Evolutionary conservation across 1,284 basidiomycete genomes (phyloP), one percentile per base, ranked within the genome.

Genomic region (Volvariella volvacea): DNA sequence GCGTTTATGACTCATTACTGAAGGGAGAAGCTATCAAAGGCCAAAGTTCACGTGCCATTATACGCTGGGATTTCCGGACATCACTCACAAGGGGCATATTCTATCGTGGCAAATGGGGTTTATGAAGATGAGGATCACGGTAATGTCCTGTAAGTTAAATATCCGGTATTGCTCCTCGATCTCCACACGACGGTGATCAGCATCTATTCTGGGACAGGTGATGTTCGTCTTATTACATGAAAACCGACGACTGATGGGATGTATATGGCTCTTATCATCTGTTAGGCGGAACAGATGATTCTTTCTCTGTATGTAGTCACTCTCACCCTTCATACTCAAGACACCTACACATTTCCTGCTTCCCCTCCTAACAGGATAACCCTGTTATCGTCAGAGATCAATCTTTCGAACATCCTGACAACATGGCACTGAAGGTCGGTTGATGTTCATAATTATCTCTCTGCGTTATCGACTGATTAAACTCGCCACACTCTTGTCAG

Each of bases 51-150:
- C 39, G 31, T 38, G 8, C 46, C 45, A 9, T 20, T 14, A 8
- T 38, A 55, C 15, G 62, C 61, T 20, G 62, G 63, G 4, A 65
- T 65, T 32, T 47, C 54, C 15, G 56, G 57, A 1, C 45, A 48
- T 2, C 38, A 32, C 4, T 34, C 31, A 1, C 43, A 50, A 14
- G 63, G 61, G 0, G 60, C 62, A 1, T 63, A 51, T 40, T 65
- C 63, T 2, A 58, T 65, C 19, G 56, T 55, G 28, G 22, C 63
- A 3, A 60, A 57, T 15, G 51, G 54, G 12, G 60, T 58, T 4
- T 65, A 65, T 33, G 54, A 57, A 32, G 62, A 67, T 39, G 61
- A 65, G 16, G 59, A 62, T 43, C 33, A 54, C 1, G 63, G 64
- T 10, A 55, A 62, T 3, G 50, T 51, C 14, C 50, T 61, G 65